phyloP scores from a whole-genome alignment of 2,329 filamentous ascomycete genomes.

The Epichloe elymi region DNA sequence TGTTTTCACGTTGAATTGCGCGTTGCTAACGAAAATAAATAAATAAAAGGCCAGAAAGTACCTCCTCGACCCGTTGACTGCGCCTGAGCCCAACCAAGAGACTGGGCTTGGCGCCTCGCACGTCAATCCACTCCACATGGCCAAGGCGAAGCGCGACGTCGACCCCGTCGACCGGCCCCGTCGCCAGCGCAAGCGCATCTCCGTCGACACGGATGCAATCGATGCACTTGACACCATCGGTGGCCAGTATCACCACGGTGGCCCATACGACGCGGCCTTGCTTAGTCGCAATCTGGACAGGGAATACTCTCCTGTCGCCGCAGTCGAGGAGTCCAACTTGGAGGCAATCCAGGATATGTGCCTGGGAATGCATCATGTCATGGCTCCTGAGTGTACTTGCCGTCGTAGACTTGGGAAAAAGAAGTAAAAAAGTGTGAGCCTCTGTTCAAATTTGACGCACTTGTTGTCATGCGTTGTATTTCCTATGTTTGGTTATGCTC shows the following conservation, averaged over 20 bases:
- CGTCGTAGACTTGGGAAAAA: too few species aligned
- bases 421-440: too few species aligned
- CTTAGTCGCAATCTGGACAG: constrained; percentile 56
- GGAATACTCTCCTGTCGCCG: constrained; percentile 58
- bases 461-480: too few species aligned
- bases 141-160: constrained; percentile 48
- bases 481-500: too few species aligned
- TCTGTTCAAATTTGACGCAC: too few species aligned
- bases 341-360: constrained; percentile 70
- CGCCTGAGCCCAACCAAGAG: constrained; percentile 53
- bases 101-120: constrained; percentile 51
- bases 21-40: not conserved
- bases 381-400: too few species aligned
- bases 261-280: constrained; percentile 76
- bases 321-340: constrained; percentile 57
- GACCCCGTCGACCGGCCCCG: constrained; percentile 55
- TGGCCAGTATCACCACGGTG: constrained; percentile 71
- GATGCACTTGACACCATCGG: constrained; percentile 63
- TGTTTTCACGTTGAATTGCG: not conserved
- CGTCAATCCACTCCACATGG: constrained; percentile 48
- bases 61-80: constrained; percentile 56
- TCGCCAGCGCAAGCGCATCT: constrained; percentile 45
- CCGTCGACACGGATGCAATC: constrained; percentile 60
- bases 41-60: constrained; percentile 45
- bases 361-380: constrained; percentile 53